Base-by-base conservation (phyloP, 352 stramenopile genomes). In the Hyphochytrium catenoides region DNA sequence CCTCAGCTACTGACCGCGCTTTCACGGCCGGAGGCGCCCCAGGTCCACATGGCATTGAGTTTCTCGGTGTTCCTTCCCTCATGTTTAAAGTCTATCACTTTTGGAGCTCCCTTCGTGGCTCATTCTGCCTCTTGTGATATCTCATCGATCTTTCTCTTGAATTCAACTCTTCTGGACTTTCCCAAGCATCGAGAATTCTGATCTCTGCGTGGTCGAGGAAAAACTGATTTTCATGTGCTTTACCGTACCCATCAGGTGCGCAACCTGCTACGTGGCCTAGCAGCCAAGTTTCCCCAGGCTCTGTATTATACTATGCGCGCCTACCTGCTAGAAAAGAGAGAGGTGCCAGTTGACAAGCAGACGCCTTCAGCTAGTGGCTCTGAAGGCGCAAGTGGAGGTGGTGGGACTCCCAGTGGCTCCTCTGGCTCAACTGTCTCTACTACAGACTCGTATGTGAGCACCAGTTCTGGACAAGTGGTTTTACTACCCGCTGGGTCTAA, bases 271-370 rank as follows among this genome's bases (percentile, higher is more conserved):
- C 63, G 71, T 26, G 71, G 71, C 0, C 45, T 85, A 3, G 77
- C 71, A 23, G 71, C 71, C 23, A 87, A 93, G 48, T 96, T 96
- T 44, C 91, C 91, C 2, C 89, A 98, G 46, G 87, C 91, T 16
- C 49, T 96, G 9, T 98, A 98, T 57, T 98, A 95, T 57, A 93
- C 84, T 17, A 79, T 98, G 53, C 62, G 91, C 9, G 75, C 88
- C 7, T 97, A 96, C 54, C 96, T 96, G 46, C 49, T 98, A 11
- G 89, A 97, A 50, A 89, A 93, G 34, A 65, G 89, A 33, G 86
- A 97, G 55, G 89, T 59, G 54, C 78, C 33, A 46, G 57, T 27
- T 53, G 52, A 4, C 60, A 55, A 42, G 47, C 36, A 12, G 2
- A 26, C 18, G 18, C 48, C n/a, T 49, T 34, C n/a, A 24, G 26